Percentiles rank a stretch among this genome's conserved stretches.
Conservation (phyloP, 805 yeast genomes). For the Wickerhamomyces rabaulensis region DNA sequence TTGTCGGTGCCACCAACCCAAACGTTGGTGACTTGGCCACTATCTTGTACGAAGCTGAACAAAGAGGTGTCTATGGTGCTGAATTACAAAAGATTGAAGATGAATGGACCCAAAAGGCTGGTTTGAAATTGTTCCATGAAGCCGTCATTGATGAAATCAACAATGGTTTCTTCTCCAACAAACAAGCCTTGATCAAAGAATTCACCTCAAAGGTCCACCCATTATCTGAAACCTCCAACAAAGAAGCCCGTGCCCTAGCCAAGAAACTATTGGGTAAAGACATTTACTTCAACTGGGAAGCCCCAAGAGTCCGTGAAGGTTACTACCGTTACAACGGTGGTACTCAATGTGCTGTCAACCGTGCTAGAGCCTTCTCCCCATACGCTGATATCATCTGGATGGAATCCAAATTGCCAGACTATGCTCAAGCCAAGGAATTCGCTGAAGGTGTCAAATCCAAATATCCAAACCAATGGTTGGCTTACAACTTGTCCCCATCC, state of each 20-base stretch:
- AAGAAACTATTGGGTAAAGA: constrained; percentile 74
- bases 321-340: constrained; percentile 96
- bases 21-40: constrained; percentile 67
- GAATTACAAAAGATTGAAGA: constrained; percentile 69
- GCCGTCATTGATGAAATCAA: constrained; percentile 84
- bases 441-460: constrained; percentile 82
- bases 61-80: constrained; percentile 64
- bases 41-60: constrained; percentile 78
- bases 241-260: constrained; percentile 76
- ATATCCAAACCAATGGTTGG: constrained; percentile 91
- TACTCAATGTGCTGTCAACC: constrained; percentile 93
- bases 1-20: constrained; percentile 89
- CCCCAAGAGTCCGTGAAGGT: constrained; percentile 93
- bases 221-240: constrained; percentile 65
- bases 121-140: constrained; percentile 82
- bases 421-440: constrained; percentile 87
- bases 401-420: constrained; percentile 96
- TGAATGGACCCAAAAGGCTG: constrained; percentile 79
- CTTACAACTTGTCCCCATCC: constrained; percentile 94
- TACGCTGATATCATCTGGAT: constrained; percentile 96
- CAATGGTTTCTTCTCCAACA: constrained; percentile 51
- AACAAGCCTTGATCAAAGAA: constrained; percentile 54
- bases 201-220: constrained; percentile 72
- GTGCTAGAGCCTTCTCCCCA: constrained; percentile 93
- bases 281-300: constrained; percentile 90